phyloP scores from a whole-genome alignment of 2,329 filamentous ascomycete species.

The Cercospora sojina region DNA sequence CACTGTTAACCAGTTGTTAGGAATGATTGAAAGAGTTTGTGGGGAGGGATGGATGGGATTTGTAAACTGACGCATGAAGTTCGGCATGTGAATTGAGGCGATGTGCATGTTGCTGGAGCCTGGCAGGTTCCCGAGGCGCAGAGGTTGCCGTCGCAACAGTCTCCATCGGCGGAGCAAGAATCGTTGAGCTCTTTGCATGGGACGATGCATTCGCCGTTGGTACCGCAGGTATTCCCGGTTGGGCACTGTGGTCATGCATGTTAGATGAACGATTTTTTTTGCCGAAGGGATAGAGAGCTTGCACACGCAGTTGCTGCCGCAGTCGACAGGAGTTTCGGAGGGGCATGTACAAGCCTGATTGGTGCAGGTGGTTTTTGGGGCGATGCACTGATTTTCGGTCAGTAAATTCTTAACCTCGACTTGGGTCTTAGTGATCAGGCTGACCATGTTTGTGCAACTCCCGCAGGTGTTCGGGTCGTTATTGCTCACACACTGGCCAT shows the following conservation, averaged over 20 bases:
- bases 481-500: neutral
- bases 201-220: neutral
- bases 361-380: neutral
- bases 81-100: neutral
- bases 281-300: neutral
- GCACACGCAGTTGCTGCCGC: neutral
- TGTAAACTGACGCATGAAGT: neutral
- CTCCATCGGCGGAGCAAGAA: neutral
- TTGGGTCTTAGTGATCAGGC: neutral
- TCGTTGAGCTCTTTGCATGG: neutral
- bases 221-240: neutral
- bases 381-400: neutral
- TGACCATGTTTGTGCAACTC: neutral
- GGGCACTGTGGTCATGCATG: neutral
- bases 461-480: neutral
- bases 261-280: neutral
- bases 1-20: neutral
- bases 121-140: neutral
- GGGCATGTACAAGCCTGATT: neutral
- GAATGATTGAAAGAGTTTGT: neutral
- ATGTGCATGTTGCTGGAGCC: neutral
- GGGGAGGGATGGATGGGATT: neutral
- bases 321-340: neutral
- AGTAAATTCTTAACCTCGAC: neutral
- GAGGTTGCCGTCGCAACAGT: neutral